Evolutionary conservation across 2,329 filamentous ascomycete genomes (phyloP), one percentile per base, ranked within the genome.

Genomic region (Penicillium janthinellum): DNA sequence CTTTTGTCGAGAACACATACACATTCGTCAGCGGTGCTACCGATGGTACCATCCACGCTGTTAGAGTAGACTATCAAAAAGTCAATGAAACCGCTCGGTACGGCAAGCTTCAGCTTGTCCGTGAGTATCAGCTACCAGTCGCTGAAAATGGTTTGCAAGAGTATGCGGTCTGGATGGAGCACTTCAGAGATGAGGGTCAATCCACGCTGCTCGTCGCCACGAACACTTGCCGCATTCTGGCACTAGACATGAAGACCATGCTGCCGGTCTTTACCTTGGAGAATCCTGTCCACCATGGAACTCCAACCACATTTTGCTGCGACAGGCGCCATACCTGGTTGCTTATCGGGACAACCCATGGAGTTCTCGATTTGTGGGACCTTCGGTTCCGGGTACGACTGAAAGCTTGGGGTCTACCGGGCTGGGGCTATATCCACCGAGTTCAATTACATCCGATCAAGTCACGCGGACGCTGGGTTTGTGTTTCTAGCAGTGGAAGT

Each of bases 281-380:
- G 48, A 98, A 96, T 59, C 92, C 94, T 0, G 86, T 96, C 2
- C 91, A 96, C 69, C 94, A 99, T 71, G 95, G 95, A 12, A 91
- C 89, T 0, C 91, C 92, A 1, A 97, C 91, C 0, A 95, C 91
- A 66, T 97, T 99, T 76, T 94, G 90, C 69, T 84, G 96, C 35
- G 92, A 97, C 70, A 85, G 87, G 58, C 91, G 88, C 71, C 88
- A 90, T 53, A 92, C 95, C 71, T 99, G 95, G 95, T 81, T 99
- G 3, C 84, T 96, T 1, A 79, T 98, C 0, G 95, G 93, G 38
- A 99, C 96, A 0, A 91, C 92, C 0, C 93, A 98, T 72, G 95
- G 96, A 38, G 89, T 98, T 31, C 81, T 99, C 7, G 90, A 96
- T 72, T 83, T 99, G 1, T 99, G 95, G 95, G 95, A 99, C 75